phyloP scores from a whole-genome alignment of 768 basidiomycete genomes.

The Leccinum imitatum region DNA sequence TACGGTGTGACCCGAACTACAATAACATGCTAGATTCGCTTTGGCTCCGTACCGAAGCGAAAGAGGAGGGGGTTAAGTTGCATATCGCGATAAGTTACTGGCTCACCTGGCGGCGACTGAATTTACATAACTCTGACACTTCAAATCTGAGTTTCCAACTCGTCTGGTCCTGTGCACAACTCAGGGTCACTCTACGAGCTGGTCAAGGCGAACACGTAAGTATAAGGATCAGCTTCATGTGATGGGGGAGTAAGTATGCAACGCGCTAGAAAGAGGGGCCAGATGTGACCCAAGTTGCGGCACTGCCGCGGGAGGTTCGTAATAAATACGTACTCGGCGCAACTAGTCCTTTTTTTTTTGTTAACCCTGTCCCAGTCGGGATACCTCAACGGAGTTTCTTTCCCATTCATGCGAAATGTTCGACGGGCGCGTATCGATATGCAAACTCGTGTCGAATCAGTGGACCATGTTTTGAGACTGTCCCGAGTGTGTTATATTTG shows the following conservation, averaged over 20 bases:
- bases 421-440: background rate
- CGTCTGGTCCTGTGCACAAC: background rate
- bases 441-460: background rate
- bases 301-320: background rate
- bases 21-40: background rate
- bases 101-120: background rate
- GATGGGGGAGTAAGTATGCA: background rate
- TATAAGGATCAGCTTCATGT: background rate
- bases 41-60: constrained; percentile 1
- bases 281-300: background rate
- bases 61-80: background rate
- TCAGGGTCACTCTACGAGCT: background rate
- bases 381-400: background rate
- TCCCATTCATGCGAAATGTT: background rate
- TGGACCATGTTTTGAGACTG: background rate
- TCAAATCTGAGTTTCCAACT: background rate
- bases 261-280: background rate
- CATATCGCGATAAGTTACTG: background rate
- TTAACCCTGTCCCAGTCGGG: background rate
- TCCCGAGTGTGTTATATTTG: background rate
- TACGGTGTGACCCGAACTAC: background rate
- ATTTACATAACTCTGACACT: background rate
- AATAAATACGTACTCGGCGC: background rate
- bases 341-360: background rate
- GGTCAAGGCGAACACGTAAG: background rate